These are phyloP conservation scores for Fusarium armeniacum DNA, from an alignment of 2,329 filamentous ascomycete genomes.

Conservation along the genomic window DNA sequence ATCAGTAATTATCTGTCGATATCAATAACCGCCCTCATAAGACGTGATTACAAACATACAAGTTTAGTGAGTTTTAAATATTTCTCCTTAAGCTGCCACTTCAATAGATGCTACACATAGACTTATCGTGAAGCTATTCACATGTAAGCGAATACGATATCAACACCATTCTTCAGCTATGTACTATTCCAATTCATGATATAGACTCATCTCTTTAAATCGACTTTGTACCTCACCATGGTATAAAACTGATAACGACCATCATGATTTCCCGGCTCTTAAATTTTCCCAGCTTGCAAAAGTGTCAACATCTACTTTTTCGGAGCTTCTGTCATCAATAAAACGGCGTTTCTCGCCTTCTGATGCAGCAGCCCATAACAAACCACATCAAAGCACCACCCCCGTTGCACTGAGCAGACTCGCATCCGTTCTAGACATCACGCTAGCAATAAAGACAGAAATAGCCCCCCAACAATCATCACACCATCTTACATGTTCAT, in stretches of 20 bases:
- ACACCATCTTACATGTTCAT: conserved; percentile 47
- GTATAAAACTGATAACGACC: conserved; percentile 6
- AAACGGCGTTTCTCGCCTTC: conserved; percentile 18
- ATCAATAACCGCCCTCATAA: background rate
- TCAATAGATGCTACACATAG: background rate
- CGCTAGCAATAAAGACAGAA: conserved; percentile 39
- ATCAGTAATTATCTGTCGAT: background rate
- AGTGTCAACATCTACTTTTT: conserved; percentile 20
- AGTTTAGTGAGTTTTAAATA: background rate
- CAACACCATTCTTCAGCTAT: background rate
- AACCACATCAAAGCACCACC: conserved; percentile 35
- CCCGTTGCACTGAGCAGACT: conserved; percentile 30
- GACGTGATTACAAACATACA: background rate
- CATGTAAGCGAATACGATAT: background rate
- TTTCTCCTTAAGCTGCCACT: background rate
- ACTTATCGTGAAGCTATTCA: background rate
- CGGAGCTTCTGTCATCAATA: background rate
- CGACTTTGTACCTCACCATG: conserved; percentile 11
- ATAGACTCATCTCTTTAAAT: conserved; percentile 1
- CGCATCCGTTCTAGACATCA: conserved; percentile 33
- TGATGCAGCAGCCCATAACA: conserved; percentile 8
- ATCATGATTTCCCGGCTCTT: conserved; percentile 6
- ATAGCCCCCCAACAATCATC: conserved; percentile 15
- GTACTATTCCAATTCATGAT: conserved; percentile 1
- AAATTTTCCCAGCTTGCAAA: background rate